Evolutionary conservation across 2,329 filamentous ascomycete species (phyloP).

Genomic region (Fusarium sp.): DNA sequence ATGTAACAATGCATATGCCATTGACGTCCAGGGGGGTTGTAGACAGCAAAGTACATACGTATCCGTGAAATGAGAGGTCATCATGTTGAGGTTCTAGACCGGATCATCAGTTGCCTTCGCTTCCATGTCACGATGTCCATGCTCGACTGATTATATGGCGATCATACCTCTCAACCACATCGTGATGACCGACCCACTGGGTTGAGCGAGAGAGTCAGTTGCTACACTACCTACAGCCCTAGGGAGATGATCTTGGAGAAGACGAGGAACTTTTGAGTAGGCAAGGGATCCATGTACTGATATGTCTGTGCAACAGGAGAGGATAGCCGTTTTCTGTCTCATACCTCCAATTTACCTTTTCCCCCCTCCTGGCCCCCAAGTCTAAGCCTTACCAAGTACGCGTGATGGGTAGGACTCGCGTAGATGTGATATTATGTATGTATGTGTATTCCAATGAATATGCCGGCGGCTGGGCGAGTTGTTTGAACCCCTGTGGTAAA

Average conservation of each 20-base stretch:
- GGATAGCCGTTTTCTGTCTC: constrained; percentile 18
- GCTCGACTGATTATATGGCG: constrained; percentile 4
- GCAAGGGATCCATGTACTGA: constrained; percentile 26
- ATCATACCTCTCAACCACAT: constrained; percentile 13
- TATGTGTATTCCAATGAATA: neutral
- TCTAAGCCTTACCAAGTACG: constrained; percentile 3
- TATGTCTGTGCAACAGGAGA: constrained; percentile 16
- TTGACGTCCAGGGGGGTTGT: neutral
- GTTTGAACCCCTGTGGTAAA: neutral
- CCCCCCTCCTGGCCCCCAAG: neutral
- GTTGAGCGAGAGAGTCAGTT: neutral
- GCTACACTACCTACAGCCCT: constrained; percentile 26
- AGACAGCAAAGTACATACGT: neutral
- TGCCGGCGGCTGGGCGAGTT: neutral
- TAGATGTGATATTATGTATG: neutral
- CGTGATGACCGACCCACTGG: constrained; percentile 6
- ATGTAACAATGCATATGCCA: constrained; percentile 2
- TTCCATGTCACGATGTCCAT: constrained; percentile 10
- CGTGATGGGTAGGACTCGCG: neutral
- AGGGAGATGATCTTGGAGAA: constrained; percentile 12
- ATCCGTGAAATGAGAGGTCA: constrained; percentile 16
- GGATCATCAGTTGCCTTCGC: constrained; percentile 16
- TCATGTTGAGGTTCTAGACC: constrained; percentile 24
- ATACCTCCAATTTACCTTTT: constrained; percentile 2
- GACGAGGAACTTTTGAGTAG: constrained; percentile 19